Evolutionary conservation across 768 basidiomycete genomes (phyloP).

Genomic region (Tricholoma flavovirens): DNA sequence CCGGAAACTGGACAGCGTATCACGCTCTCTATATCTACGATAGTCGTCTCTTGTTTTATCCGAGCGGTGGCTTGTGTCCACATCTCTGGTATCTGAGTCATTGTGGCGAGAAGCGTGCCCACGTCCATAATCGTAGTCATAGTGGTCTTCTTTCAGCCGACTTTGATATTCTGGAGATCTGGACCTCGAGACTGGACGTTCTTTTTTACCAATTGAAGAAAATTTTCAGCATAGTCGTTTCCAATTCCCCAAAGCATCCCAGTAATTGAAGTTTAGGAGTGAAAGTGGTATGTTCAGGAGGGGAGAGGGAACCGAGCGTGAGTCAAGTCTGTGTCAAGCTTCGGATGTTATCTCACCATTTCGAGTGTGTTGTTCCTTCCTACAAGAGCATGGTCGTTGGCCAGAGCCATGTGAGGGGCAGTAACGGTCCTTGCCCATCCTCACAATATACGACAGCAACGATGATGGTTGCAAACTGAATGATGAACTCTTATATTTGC

Average conservation of each 20-base stretch:
- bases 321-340: background rate
- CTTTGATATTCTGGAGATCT: background rate
- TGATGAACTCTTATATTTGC: background rate
- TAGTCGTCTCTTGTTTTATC: background rate
- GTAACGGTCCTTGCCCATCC: constrained; percentile 10
- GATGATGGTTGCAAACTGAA: background rate
- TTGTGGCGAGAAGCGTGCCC: background rate
- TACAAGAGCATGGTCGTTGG: background rate
- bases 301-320: constrained; percentile 6
- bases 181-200: background rate
- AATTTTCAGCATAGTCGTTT: background rate
- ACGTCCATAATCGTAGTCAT: background rate
- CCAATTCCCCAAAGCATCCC: background rate
- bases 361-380: constrained; percentile 1
- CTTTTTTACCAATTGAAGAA: background rate
- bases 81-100: background rate
- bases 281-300: constrained; percentile 1
- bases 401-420: background rate
- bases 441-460: background rate
- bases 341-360: constrained; percentile 11
- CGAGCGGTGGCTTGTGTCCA: background rate
- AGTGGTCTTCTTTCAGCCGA: background rate
- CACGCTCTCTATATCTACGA: background rate
- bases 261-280: background rate
- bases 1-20: constrained; percentile 1